These are phyloP conservation scores for Stephania yunnanensis DNA, from an alignment of 164 flowering plant genomes.

Conservation along the genomic window DNA sequence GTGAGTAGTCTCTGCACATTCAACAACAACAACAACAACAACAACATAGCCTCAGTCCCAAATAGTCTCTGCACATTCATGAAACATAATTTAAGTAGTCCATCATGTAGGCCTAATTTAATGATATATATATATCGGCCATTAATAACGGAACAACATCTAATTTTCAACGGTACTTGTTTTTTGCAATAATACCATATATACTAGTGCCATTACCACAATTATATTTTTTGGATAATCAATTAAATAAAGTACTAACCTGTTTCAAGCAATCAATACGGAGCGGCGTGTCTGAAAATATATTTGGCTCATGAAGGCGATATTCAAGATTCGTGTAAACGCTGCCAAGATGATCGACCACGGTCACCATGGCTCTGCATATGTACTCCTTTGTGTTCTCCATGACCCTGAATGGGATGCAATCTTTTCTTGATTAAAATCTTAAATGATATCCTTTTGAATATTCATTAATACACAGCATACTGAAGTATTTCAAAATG, in stretches of 20 bases:
- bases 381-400: slow-evolving; percentile 69
- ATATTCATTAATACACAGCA: too few relatives aligned
- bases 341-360: slow-evolving; percentile 77
- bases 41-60: too few relatives aligned
- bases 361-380: slow-evolving; percentile 61
- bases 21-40: too few relatives aligned
- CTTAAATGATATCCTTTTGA: too few relatives aligned
- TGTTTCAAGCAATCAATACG: slow-evolving; percentile 53
- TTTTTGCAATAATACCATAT: background rate
- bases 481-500: too few relatives aligned
- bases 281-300: slow-evolving; percentile 38
- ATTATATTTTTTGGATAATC: background rate
- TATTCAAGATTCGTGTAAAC: slow-evolving; percentile 50
- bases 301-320: slow-evolving; percentile 22
- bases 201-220: background rate
- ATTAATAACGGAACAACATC: background rate
- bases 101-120: too few relatives aligned
- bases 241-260: slow-evolving; percentile 25
- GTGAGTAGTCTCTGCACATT: slow-evolving; percentile 36
- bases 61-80: slow-evolving; percentile 37
- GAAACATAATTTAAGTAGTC: background rate
- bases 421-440: background rate
- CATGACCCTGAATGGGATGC: slow-evolving; percentile 38
- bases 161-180: background rate
- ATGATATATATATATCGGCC: background rate